phyloP scores from a whole-genome alignment of 73 alveolate genomes.

The Stentor coeruleus region DNA sequence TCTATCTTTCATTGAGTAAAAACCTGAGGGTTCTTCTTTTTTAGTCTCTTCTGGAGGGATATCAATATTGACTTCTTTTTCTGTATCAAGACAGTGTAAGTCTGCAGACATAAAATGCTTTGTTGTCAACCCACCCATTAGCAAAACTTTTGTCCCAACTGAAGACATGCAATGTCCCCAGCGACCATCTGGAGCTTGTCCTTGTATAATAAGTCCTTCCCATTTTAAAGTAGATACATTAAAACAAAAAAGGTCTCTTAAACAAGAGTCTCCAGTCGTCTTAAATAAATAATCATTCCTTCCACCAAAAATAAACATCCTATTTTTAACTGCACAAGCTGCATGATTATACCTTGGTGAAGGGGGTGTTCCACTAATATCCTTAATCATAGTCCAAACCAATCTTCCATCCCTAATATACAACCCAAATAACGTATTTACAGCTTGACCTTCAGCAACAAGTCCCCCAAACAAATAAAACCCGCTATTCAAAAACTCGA shows the following conservation, averaged over 20 bases:
- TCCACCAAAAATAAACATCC: constrained; percentile 30
- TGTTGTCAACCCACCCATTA: constrained; percentile 15
- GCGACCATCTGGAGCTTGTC: constrained; percentile 23
- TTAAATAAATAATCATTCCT: constrained; percentile 25
- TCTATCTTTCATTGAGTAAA: too few relatives aligned
- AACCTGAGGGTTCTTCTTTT: too few relatives aligned
- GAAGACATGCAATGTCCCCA: constrained; percentile 27
- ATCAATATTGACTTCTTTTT: not conserved
- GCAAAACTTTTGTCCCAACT: not conserved
- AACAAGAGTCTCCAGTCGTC: not conserved
- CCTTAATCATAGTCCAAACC: not conserved
- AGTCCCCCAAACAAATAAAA: constrained; percentile 17
- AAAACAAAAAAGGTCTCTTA: constrained; percentile 28
- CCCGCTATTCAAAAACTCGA: not conserved
- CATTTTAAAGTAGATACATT: not conserved
- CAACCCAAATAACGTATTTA: not conserved
- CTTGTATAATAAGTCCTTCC: not conserved
- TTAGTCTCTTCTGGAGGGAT: too few relatives aligned
- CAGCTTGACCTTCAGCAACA: not conserved
- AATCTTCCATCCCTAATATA: constrained; percentile 12
- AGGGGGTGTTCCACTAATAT: constrained; percentile 45
- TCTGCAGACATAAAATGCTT: constrained; percentile 13
- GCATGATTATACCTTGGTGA: constrained; percentile 54
- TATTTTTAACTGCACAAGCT: constrained; percentile 34
- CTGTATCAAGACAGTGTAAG: not conserved